These are phyloP conservation scores for Hypoxylon cercidicola DNA, from an alignment of 495 filamentous ascomycete genomes.

Conservation along the genomic window DNA sequence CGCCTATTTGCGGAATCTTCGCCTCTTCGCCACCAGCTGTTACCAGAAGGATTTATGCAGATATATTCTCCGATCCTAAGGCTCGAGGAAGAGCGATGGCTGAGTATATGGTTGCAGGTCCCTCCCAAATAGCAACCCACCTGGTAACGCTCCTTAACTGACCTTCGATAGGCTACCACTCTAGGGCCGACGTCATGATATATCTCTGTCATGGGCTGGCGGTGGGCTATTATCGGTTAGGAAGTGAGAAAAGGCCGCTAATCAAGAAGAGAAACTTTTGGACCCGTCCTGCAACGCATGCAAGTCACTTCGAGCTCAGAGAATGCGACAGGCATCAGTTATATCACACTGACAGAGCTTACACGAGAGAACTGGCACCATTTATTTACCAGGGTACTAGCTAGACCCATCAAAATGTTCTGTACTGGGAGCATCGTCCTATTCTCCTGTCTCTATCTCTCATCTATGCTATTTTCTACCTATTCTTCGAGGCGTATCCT, in stretches of 20 bases:
- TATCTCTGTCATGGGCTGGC: slow-evolving; percentile 52
- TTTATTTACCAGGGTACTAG: slow-evolving; percentile 48
- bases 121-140: neutral
- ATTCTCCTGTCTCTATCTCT: slow-evolving; percentile 68
- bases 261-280: slow-evolving; percentile 59
- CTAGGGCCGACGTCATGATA: slow-evolving; percentile 51
- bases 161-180: neutral
- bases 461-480: slow-evolving; percentile 77
- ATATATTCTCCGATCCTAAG: slow-evolving; percentile 64
- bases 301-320: neutral
- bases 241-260: too few relatives aligned
- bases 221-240: slow-evolving; percentile 66
- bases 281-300: slow-evolving; percentile 49
- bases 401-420: slow-evolving; percentile 64
- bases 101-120: slow-evolving; percentile 33
- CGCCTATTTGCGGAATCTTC: slow-evolving; percentile 63
- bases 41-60: slow-evolving; percentile 82
- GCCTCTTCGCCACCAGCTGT: slow-evolving; percentile 82
- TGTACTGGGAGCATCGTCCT: slow-evolving; percentile 70
- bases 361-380: neutral
- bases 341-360: neutral
- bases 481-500: slow-evolving; percentile 71
- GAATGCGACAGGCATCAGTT: neutral
- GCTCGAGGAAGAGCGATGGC: slow-evolving; percentile 46
- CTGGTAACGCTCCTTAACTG: neutral